Evolutionary conservation across 2,329 filamentous ascomycete genomes (phyloP).

Genomic region (Trichoderma citrinoviride): DNA sequence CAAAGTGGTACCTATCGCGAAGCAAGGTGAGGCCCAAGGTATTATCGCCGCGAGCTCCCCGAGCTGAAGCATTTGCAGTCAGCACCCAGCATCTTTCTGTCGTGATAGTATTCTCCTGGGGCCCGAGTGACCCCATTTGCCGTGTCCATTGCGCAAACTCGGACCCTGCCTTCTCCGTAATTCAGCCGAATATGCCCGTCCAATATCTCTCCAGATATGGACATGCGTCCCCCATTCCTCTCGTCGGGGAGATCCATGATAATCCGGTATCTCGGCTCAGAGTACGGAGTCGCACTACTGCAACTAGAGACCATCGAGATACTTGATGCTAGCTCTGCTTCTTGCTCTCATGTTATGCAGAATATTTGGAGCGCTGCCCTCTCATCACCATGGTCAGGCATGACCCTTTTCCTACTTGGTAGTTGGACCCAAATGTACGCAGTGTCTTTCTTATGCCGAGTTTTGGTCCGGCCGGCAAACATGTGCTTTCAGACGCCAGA

Average conservation of each 20-base stretch:
- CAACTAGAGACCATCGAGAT: not conserved
- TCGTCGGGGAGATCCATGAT: not conserved
- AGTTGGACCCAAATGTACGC: conserved; percentile 7
- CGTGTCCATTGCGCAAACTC: not conserved
- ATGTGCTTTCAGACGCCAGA: not conserved
- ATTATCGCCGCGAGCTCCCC: not conserved
- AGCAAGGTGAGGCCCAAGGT: not conserved
- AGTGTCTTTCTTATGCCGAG: conserved; percentile 4
- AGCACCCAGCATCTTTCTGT: not conserved
- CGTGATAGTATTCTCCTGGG: not conserved
- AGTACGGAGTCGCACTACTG: not conserved
- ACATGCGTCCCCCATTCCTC: not conserved
- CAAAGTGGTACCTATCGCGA: not conserved
- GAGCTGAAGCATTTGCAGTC: not conserved
- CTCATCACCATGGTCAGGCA: not conserved
- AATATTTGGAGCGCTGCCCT: not conserved
- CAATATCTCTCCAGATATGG: conserved; percentile 5
- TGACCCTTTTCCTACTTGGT: not conserved
- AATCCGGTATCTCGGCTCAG: conserved; percentile 15
- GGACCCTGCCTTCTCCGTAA: conserved; percentile 15
- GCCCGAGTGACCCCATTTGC: not conserved
- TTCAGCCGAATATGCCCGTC: conserved; percentile 17
- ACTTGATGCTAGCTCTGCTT: not conserved
- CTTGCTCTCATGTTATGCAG: not conserved
- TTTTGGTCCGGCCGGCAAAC: not conserved